Evolutionary conservation across 2,329 filamentous ascomycete genomes (phyloP), one percentile per base, ranked within the genome.

Genomic region (Cordyceps farinosa): DNA sequence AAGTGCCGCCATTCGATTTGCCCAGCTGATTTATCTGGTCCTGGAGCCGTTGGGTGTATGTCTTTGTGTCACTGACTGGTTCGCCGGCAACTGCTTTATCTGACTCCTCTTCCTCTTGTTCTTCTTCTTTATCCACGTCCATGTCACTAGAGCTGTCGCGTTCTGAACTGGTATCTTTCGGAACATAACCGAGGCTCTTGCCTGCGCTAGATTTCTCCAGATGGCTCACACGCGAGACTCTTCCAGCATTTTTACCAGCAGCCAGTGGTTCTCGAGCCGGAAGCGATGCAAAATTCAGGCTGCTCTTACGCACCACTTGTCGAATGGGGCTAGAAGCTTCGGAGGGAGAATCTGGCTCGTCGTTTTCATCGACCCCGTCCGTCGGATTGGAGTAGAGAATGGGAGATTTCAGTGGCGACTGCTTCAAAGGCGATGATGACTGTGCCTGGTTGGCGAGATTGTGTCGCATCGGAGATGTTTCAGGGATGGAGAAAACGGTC

Each of bases 1-100:
- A 71, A 55, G 77, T 76, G 51, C 76, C 79, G 5, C 82, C 74
- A 64, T 86, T 84, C 0, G 81, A 80, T 68, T 88, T 84, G 17
- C 86, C 85, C 56, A 89, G 78, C 78, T 84, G 84, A 71, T 88
- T 96, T 69, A 99, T 98, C 69, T 93, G 92, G 70, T 98, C 94
- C 67, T 97, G 92, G 17, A 99, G 81, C 50, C 91, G 84, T 74
- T 98, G 93, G 0, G 95, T 97, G n/a, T 95, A 96, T 0, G 92
- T 93, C 74, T 96, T 96, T 76, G 87, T 92, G 71, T 94, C 89
- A 1, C 76, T 74, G 17, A 70, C 38, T 1, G 70, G 69, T 17
- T 80, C 77, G 7, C 1, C 34, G 9, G 74, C 74, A 45, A 82
- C 80, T 1, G 79, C 77, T 30, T 86, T 82, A 38, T 79, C 75